Evolutionary conservation across 2,329 filamentous ascomycete genomes (phyloP), one percentile per base, ranked within the genome.

Genomic region (Penicillium thymicola): DNA sequence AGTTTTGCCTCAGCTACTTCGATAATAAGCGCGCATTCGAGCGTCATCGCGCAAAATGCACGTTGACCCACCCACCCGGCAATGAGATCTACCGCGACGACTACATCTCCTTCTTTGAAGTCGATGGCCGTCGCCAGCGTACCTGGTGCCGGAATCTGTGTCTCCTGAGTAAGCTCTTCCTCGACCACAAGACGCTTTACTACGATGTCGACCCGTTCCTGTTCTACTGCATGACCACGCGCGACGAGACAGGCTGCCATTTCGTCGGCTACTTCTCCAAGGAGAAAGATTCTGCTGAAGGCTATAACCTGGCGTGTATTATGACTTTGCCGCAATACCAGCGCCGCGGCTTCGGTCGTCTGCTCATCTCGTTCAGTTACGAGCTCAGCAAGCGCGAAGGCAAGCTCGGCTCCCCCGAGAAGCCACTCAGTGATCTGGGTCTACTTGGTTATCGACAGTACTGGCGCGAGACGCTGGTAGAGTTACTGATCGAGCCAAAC

Each of bases 251-350:
- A 18, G 93, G 93, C 18, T 97, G 94, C 70, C 94, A 97, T 71
- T 94, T 99, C 65, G 93, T 97, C 27, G 94, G 94, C n/a, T 99
- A 99, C 71, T 99, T 99, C 68, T 96, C 90, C 54, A 99, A 99
- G 72, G 94, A 99, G 74, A 99, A 99, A 66, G 94, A 99, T 75
- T 93, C 89, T 38, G 92, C 92, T 0, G 95, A 99, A 67, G 91
- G 90, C 30, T 99, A 97, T 82, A 99, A 99, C 70, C 88, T 99
- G 32, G 95, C 94, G 5, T 99, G 95, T 83, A 99, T 99, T 72
- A 80, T 99, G 57, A 99, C 94, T 0, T 81, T 99, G 4, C 94
- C 94, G 0, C 95, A 99, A 71, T 97, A 95, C 67, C 94, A 99
- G 75, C 86, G 94, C 25, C 94, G 95, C 70, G 94, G 94, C 0